Evolutionary conservation across 2,329 filamentous ascomycete genomes (phyloP).

Genomic region (Fusarium verticillioides): DNA sequence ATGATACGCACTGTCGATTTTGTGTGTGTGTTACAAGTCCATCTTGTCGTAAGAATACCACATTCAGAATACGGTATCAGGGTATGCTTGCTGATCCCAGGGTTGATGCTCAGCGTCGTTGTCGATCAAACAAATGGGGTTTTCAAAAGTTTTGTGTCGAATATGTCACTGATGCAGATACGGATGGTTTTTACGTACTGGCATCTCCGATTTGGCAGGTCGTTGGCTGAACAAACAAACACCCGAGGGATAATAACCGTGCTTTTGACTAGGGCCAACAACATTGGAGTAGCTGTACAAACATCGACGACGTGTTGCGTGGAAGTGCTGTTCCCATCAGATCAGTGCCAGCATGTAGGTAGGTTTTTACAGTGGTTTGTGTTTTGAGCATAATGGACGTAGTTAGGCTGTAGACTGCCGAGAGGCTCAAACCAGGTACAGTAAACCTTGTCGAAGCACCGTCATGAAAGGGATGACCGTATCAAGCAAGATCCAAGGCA

Average conservation of each 20-base stretch:
- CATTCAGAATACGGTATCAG: constrained; percentile 5
- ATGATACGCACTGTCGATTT: not conserved
- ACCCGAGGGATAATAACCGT: constrained; percentile 1
- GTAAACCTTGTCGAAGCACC: constrained; percentile 6
- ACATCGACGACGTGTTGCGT: not conserved
- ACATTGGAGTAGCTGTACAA: not conserved
- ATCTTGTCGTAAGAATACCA: not conserved
- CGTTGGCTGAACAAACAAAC: constrained; percentile 4
- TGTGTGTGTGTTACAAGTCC: not conserved
- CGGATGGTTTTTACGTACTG: constrained; percentile 8
- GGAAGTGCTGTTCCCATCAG: not conserved
- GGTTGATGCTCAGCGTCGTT: constrained; percentile 14
- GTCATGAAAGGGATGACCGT: constrained; percentile 13
- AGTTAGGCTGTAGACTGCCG: constrained; percentile 16
- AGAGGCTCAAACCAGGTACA: constrained; percentile 10
- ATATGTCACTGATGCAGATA: constrained; percentile 13
- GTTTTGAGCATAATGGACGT: not conserved
- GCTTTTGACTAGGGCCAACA: not conserved
- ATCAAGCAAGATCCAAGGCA: constrained; percentile 16
- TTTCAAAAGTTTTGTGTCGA: constrained; percentile 11
- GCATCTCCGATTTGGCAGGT: constrained; percentile 22
- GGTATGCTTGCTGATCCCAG: constrained; percentile 20
- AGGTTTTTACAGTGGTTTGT: not conserved
- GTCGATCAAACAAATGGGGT: constrained; percentile 28
- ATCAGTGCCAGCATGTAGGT: not conserved